A percentile compares a stretch with the other conserved stretches of the same genome.
Conservation (phyloP, 148 eudicot genomes). For the Rhododendron mucronatum region DNA sequence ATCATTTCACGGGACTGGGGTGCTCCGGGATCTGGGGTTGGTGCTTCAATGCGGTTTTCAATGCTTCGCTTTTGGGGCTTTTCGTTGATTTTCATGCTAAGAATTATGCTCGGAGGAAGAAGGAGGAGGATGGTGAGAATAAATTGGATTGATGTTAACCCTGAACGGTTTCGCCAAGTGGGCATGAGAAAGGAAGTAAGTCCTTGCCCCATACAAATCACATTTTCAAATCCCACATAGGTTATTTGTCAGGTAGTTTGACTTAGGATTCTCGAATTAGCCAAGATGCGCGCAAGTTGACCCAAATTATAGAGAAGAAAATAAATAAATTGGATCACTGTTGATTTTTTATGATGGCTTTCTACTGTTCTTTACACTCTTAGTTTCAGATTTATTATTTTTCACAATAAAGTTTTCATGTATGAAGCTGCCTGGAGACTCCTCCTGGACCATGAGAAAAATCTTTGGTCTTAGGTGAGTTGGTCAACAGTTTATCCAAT, state of each 20-base stretch:
- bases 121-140: conserved; percentile 4
- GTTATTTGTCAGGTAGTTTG: neutral
- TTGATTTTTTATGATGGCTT: neutral
- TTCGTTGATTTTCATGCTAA: conserved; percentile 70
- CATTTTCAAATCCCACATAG: neutral
- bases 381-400: neutral
- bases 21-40: conserved; percentile 76
- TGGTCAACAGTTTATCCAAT: too few relatives aligned
- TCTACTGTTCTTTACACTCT: neutral
- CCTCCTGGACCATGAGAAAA: too few relatives aligned
- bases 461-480: too few relatives aligned
- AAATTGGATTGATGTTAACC: conserved; percentile 12
- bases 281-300: neutral
- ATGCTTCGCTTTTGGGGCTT: conserved; percentile 74
- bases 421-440: too few relatives aligned
- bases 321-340: too few relatives aligned
- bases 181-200: neutral
- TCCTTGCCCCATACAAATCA: too few relatives aligned
- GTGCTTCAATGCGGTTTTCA: conserved; percentile 79
- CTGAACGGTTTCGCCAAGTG: too few relatives aligned
- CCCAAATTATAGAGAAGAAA: too few relatives aligned
- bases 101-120: conserved; percentile 49
- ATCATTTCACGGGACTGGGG: conserved; percentile 43
- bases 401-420: too few relatives aligned
- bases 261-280: neutral